A percentile compares a stretch with the other conserved stretches of the same genome.
phyloP scores from a whole-genome alignment of 345 rosid species.

The Brassica napus region DNA sequence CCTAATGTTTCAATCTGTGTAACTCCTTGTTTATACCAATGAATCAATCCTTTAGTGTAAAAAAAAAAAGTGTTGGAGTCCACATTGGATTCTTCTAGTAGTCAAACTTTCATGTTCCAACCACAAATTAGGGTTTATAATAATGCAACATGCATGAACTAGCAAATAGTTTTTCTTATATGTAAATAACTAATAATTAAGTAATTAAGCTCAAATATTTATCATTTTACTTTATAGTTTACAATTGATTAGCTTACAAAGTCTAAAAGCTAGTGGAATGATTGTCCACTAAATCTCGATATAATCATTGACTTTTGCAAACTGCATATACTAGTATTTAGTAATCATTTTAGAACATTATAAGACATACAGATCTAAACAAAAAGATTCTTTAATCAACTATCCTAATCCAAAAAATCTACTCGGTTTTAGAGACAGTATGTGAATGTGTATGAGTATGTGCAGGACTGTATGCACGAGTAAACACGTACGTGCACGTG shows the following conservation, averaged over 20 bases:
- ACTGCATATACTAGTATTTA: neutral
- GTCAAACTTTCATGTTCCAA: constrained; percentile 6
- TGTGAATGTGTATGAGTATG: neutral
- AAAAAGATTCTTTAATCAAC: constrained; percentile 19
- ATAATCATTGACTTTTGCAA: constrained; percentile 18
- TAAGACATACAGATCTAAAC: neutral
- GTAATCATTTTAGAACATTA: constrained; percentile 12
- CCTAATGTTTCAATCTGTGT: too few species aligned
- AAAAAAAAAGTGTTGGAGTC: neutral
- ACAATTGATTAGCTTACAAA: constrained; percentile 3
- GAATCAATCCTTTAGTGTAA: too few species aligned
- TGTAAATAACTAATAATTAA: neutral
- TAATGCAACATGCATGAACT: neutral
- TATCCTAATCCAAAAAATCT: neutral
- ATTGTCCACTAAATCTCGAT: constrained; percentile 36
- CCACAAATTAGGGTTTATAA: constrained; percentile 6
- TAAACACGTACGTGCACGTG: constrained; percentile 31
- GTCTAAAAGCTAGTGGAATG: constrained; percentile 27
- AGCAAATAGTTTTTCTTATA: neutral
- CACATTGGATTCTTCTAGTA: constrained; percentile 33
- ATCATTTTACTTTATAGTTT: neutral
- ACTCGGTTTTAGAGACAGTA: neutral
- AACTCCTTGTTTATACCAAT: too few species aligned
- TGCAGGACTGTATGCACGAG: neutral
- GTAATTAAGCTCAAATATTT: neutral